A percentile compares a stretch with the other conserved stretches of the same genome.
These are phyloP conservation scores for Ambrosiella beaveri DNA, from an alignment of 2,329 filamentous ascomycete species.

Conservation along the genomic window DNA sequence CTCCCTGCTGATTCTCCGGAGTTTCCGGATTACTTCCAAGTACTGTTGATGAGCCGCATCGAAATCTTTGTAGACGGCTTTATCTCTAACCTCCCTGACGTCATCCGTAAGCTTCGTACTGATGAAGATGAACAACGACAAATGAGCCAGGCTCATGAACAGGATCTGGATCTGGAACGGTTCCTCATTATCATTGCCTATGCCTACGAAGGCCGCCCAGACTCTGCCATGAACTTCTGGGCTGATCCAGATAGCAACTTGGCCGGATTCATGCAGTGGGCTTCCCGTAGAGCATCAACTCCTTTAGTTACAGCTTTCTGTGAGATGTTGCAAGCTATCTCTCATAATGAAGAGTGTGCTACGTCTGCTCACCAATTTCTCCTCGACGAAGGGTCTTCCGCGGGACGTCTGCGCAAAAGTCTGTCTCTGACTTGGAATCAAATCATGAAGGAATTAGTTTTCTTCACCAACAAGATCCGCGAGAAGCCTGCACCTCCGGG, in stretches of 20 bases:
- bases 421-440: slow-evolving; percentile 83
- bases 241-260: slow-evolving; percentile 80
- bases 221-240: slow-evolving; percentile 83
- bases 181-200: slow-evolving; percentile 88
- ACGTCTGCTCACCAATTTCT: slow-evolving; percentile 76
- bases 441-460: slow-evolving; percentile 77
- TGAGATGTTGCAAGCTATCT: slow-evolving; percentile 82
- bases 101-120: slow-evolving; percentile 65
- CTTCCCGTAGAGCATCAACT: slow-evolving; percentile 84
- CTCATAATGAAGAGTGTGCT: slow-evolving; percentile 66
- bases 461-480: slow-evolving; percentile 63
- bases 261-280: slow-evolving; percentile 90
- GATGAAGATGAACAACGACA: slow-evolving; percentile 81
- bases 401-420: slow-evolving; percentile 63
- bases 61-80: slow-evolving; percentile 83
- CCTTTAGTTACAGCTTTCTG: slow-evolving; percentile 94
- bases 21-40: slow-evolving; percentile 56
- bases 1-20: slow-evolving; percentile 49
- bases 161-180: slow-evolving; percentile 63
- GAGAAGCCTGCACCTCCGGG: slow-evolving; percentile 41
- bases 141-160: slow-evolving; percentile 45
- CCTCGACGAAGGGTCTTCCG: slow-evolving; percentile 57
- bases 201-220: slow-evolving; percentile 68
- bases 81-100: slow-evolving; percentile 88
- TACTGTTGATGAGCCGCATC: slow-evolving; percentile 58